A percentile compares a stretch with the other conserved stretches of the same genome.
Conservation (phyloP, 257 asterid genomes). For the Fraxinus americana region DNA sequence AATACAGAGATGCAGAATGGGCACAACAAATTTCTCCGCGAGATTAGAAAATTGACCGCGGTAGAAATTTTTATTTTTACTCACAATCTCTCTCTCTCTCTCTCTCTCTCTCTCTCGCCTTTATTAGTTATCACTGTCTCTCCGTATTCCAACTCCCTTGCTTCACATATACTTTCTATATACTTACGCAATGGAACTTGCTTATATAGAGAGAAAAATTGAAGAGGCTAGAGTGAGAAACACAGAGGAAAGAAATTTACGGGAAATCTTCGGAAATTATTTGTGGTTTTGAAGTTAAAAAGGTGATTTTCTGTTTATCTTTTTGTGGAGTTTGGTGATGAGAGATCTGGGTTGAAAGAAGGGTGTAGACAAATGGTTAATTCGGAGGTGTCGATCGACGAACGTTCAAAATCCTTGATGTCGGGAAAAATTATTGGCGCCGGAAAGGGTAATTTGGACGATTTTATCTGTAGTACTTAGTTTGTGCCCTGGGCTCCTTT, state of each 20-base stretch:
- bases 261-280: not conserved
- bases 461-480: not conserved
- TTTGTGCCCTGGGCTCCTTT: not conserved
- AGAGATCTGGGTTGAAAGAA: slow-evolving; percentile 59
- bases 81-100: too few relatives aligned
- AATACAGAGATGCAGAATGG: not conserved
- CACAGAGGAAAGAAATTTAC: slow-evolving; percentile 12
- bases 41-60: slow-evolving; percentile 28
- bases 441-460: not conserved
- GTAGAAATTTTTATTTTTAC: slow-evolving; percentile 18
- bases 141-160: slow-evolving; percentile 20
- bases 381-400: slow-evolving; percentile 64
- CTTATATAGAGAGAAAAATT: too few relatives aligned
- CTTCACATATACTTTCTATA: slow-evolving; percentile 31
- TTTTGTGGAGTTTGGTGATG: slow-evolving; percentile 39
- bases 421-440: not conserved
- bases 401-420: slow-evolving; percentile 24
- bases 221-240: not conserved
- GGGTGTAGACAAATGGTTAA: slow-evolving; percentile 44
- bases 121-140: not conserved
- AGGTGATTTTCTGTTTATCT: not conserved
- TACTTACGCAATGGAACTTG: not conserved
- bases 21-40: too few relatives aligned
- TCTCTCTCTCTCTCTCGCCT: too few relatives aligned
- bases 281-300: not conserved